Conservation (phyloP, 2,329 filamentous ascomycete genomes). For the Capronia coronata region DNA sequence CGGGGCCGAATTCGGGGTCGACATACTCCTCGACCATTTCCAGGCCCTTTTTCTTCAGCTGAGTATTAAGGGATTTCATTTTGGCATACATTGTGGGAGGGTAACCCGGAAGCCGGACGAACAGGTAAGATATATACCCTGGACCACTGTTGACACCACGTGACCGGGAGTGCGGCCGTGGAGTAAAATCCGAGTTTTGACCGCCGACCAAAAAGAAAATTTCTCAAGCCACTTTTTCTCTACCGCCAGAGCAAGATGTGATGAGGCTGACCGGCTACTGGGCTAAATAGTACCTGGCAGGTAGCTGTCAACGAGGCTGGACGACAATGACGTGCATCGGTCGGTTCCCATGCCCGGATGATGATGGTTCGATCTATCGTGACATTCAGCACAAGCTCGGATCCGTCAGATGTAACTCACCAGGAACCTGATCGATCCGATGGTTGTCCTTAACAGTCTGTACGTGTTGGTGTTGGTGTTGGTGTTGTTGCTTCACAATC, state of each 20-base stretch:
- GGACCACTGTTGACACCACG: conserved; percentile 8
- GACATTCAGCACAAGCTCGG: conserved; percentile 1
- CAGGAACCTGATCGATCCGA: neutral
- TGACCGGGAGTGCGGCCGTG: conserved; percentile 17
- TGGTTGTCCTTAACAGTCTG: neutral
- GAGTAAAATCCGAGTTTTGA: conserved; percentile 10
- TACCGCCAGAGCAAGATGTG: no score
- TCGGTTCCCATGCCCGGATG: neutral
- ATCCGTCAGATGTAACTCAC: conserved; percentile 2
- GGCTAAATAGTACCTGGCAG: no score
- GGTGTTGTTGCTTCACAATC: conserved; percentile 16
- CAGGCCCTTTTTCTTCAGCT: conserved; percentile 18
- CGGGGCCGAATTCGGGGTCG: conserved; percentile 16
- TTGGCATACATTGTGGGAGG: neutral
- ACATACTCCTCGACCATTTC: conserved; percentile 12
- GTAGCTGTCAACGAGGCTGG: neutral
- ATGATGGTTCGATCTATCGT: neutral
- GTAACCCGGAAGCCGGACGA: neutral
- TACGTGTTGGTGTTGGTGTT: no score
- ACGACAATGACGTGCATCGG: conserved; percentile 2
- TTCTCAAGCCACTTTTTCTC: conserved; percentile 6
- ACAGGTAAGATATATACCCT: conserved; percentile 2
- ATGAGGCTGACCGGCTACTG: no score
- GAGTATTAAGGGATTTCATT: conserved; percentile 14
- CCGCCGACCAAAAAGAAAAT: conserved; percentile 2